phyloP scores from a whole-genome alignment of 2,329 filamentous ascomycete genomes.

The Hymenoscyphus occultus region DNA sequence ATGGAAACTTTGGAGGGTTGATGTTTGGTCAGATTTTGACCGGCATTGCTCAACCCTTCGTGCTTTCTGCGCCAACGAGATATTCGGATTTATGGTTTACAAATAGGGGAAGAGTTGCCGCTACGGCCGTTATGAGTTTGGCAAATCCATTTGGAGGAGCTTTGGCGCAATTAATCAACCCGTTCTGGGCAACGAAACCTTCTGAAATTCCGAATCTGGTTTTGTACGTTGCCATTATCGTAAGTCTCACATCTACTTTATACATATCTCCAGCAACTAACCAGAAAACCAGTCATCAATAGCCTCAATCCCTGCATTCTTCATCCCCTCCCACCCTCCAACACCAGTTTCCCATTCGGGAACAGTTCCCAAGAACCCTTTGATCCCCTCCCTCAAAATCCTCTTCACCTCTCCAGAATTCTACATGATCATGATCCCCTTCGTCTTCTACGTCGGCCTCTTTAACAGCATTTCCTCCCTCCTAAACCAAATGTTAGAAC shows the following conservation, averaged over 20 bases:
- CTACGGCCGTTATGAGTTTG: constrained; percentile 79
- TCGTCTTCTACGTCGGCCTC: constrained; percentile 79
- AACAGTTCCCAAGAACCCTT: constrained; percentile 50
- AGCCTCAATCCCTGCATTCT: constrained; percentile 71
- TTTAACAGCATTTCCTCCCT: constrained; percentile 91
- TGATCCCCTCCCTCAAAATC: constrained; percentile 51
- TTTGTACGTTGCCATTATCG: constrained; percentile 79
- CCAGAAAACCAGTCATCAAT: constrained; percentile 51
- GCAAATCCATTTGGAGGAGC: constrained; percentile 91
- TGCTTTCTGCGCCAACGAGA: constrained; percentile 80
- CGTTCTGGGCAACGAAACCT: constrained; percentile 63
- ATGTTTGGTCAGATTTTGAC: constrained; percentile 92
- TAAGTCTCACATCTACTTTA: constrained; percentile 43
- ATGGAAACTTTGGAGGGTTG: constrained; percentile 69
- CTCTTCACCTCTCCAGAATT: constrained; percentile 65
- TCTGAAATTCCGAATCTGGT: constrained; percentile 75
- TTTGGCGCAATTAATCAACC: constrained; percentile 81
- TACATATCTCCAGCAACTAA: constrained; percentile 2
- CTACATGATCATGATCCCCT: constrained; percentile 79
- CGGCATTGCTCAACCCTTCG: constrained; percentile 87
- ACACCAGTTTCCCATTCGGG: constrained; percentile 69
- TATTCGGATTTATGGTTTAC: constrained; percentile 97
- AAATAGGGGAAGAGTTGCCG: constrained; percentile 74
- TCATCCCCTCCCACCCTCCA: constrained; percentile 73
- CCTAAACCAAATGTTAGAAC: constrained; percentile 83